Conservation (phyloP, 2,329 filamentous ascomycete species). For the Clarireedia hainanense region DNA sequence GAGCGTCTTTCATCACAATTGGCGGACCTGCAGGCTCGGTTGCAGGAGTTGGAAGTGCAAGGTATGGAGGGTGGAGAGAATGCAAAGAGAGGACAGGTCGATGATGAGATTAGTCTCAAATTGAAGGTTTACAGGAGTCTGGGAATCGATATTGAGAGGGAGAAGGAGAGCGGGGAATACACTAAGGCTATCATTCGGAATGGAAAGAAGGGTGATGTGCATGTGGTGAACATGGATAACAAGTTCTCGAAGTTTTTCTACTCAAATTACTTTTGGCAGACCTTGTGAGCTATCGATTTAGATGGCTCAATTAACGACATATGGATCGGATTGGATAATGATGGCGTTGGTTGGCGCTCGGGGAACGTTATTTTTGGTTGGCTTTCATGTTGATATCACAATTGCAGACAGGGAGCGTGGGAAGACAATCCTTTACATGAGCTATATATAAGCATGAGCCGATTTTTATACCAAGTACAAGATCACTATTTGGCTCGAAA, state of each 20-base stretch:
- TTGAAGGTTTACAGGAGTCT: slow-evolving; percentile 87
- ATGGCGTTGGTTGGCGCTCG: not conserved
- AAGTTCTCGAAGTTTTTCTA: slow-evolving; percentile 91
- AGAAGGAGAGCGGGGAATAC: slow-evolving; percentile 66
- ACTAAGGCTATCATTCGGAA: slow-evolving; percentile 80
- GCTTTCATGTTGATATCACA: not conserved
- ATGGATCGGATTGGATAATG: not conserved
- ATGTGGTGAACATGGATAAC: slow-evolving; percentile 88
- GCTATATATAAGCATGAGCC: no score
- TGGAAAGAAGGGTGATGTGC: slow-evolving; percentile 79
- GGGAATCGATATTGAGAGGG: slow-evolving; percentile 79
- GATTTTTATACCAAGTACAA: no score
- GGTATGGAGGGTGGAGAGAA: slow-evolving; percentile 64
- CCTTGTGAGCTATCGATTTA: slow-evolving; percentile 45
- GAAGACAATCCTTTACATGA: not conserved
- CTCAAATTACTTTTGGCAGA: slow-evolving; percentile 93
- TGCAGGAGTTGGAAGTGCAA: slow-evolving; percentile 80
- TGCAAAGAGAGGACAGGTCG: slow-evolving; percentile 38
- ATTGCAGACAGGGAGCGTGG: not conserved
- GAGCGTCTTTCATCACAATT: slow-evolving; percentile 78
- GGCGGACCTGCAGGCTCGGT: slow-evolving; percentile 62
- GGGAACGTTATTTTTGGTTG: not conserved
- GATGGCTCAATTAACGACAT: not conserved
- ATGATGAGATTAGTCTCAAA: slow-evolving; percentile 63
- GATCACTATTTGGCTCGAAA: no score